Conservation (phyloP, 495 filamentous ascomycete genomes). For the Filosporella fistucella region DNA sequence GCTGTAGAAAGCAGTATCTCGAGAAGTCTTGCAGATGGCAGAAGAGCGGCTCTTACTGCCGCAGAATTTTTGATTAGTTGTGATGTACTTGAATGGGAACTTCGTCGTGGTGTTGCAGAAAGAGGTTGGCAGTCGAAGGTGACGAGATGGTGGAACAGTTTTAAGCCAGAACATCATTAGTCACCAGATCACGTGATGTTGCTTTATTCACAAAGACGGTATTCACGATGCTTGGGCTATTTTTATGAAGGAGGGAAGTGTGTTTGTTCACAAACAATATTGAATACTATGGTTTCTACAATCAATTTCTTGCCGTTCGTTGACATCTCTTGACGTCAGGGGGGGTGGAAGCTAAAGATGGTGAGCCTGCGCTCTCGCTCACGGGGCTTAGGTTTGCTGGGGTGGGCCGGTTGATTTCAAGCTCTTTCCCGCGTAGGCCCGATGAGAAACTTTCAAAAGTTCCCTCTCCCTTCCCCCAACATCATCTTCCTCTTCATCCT, state of each 20-base stretch:
- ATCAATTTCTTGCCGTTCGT: too few relatives aligned
- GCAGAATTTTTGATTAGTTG: constrained; percentile 6
- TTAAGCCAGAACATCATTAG: too few relatives aligned
- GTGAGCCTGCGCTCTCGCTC: too few relatives aligned
- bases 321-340: too few relatives aligned
- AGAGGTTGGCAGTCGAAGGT: not conserved
- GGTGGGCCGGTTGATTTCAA: not conserved
- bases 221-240: too few relatives aligned
- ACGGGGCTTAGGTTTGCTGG: not conserved
- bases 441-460: constrained; percentile 2
- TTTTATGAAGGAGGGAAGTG: too few relatives aligned
- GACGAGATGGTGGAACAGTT: not conserved
- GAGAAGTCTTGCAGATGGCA: constrained; percentile 3
- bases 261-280: too few relatives aligned
- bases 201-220: too few relatives aligned
- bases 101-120: not conserved
- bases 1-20: not conserved
- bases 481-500: not conserved
- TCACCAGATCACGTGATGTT: too few relatives aligned
- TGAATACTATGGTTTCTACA: too few relatives aligned
- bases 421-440: not conserved
- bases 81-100: not conserved
- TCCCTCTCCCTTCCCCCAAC: not conserved
- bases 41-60: constrained; percentile 2
- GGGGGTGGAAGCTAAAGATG: too few relatives aligned